phyloP scores from a whole-genome alignment of 345 rosid genomes.

The Physaria fendleri region DNA sequence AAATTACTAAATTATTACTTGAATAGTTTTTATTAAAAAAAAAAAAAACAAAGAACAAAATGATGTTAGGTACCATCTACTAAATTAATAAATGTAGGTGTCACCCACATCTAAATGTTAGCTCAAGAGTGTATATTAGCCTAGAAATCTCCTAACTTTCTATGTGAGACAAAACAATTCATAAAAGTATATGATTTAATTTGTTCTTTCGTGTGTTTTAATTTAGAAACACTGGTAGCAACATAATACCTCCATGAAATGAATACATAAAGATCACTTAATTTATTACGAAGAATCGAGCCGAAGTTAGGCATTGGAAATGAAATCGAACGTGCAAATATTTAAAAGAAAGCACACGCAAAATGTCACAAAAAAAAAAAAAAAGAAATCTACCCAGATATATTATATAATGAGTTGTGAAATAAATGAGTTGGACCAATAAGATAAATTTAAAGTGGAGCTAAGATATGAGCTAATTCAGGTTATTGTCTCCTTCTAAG shows the following conservation, averaged over 20 bases:
- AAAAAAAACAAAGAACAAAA: background rate
- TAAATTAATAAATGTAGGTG: background rate
- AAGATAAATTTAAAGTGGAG: constrained; percentile 10
- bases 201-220: background rate
- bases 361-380: background rate
- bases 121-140: too few relatives aligned
- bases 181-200: background rate
- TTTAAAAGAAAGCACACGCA: background rate
- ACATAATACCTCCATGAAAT: background rate
- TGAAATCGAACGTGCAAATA: constrained; percentile 3
- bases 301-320: constrained; percentile 13
- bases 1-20: background rate
- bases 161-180: too few relatives aligned
- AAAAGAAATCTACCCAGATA: background rate
- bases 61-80: background rate
- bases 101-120: background rate
- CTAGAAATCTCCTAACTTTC: too few relatives aligned
- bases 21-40: background rate
- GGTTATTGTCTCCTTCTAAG: constrained; percentile 20
- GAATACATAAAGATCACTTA: background rate
- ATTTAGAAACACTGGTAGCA: background rate
- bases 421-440: constrained; percentile 21
- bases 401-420: background rate
- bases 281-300: constrained; percentile 1
- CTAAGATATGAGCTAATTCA: constrained; percentile 10